Conservation (phyloP, 78 protist genomes). For the Dictyostelium brefeldianum region DNA sequence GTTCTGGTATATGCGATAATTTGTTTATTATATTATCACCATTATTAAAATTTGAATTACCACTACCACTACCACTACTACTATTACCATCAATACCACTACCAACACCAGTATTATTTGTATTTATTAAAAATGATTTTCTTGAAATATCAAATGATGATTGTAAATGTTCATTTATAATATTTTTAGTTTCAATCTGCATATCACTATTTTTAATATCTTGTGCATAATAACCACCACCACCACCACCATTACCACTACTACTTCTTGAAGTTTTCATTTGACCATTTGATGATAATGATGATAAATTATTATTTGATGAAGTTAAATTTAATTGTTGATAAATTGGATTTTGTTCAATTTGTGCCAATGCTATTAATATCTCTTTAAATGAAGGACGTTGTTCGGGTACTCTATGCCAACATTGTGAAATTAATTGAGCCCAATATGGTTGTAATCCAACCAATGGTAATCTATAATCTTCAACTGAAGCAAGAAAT, state of each 20-base stretch:
- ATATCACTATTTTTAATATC: background rate
- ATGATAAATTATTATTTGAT: background rate
- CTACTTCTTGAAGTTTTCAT: background rate
- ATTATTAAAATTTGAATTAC: background rate
- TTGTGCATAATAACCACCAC: constrained; percentile 9
- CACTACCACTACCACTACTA: background rate
- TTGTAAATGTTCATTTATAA: background rate
- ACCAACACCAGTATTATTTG: background rate
- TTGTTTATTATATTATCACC: background rate
- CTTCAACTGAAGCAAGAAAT: constrained; percentile 52
- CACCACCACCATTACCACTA: background rate
- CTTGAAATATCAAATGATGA: background rate
- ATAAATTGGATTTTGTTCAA: constrained; percentile 11
- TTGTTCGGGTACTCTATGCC: constrained; percentile 42
- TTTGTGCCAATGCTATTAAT: constrained; percentile 27
- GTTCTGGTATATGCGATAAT: background rate
- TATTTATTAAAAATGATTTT: constrained; percentile 16
- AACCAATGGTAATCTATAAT: constrained; percentile 51
- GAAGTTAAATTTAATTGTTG: background rate
- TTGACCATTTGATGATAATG: background rate
- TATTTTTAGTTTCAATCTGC: constrained; percentile 11
- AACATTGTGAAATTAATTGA: constrained; percentile 10
- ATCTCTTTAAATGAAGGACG: constrained; percentile 61
- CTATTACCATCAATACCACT: background rate
- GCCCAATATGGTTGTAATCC: constrained; percentile 34